Evolutionary conservation across 73 alveolate genomes (phyloP), one percentile per base, ranked within the genome.

Genomic region (Effrenium voratum): DNA sequence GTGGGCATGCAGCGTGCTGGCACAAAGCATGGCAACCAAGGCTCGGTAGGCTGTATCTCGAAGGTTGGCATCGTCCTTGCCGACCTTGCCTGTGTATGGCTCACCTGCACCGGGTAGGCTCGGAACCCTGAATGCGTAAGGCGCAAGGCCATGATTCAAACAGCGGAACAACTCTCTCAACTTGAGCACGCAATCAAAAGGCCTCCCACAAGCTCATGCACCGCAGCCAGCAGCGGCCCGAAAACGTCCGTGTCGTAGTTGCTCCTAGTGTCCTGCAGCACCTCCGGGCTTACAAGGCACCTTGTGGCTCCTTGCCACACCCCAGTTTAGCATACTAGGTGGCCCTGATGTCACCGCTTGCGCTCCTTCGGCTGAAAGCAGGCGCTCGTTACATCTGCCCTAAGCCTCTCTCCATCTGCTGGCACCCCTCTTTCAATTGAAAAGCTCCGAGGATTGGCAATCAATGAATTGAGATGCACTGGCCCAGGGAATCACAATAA

Each of bases 221-320:
- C 55, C 32, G 98, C 98, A 30, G 82, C 84, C 72, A 93, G 73
- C 4, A 93, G 73, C 26, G 93, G 84, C 24, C 86, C 85, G 63
- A 93, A 93, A 22, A 93, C 40, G 46, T 93, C 98, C 15, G 98
- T 93, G 93, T 93, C 98, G 73, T 93, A 93, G 85, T 93, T 93
- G 93, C 98, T 93, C 55, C 93, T 86, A 93, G 32, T 77, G 49
- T 77, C 93, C 59, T 87, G 95, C 34, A 87, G 95, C 6, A 87
- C 95, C 95, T 86, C 13, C 32, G 36, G 52, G 55, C n/a, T 2
- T 1, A 1, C n/a, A 22, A 22, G 72, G 72, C 28, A 30, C 16
- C 1, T 57, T 30, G 1, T 22, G 72, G 28, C 28, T 0, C 16
- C 16, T 57, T 57, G 72, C 72, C 72, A 57, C 0, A 22, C 72